These are phyloP conservation scores for Plenodomus lindquistii DNA, from an alignment of 2,329 filamentous ascomycete species.

Conservation along the genomic window DNA sequence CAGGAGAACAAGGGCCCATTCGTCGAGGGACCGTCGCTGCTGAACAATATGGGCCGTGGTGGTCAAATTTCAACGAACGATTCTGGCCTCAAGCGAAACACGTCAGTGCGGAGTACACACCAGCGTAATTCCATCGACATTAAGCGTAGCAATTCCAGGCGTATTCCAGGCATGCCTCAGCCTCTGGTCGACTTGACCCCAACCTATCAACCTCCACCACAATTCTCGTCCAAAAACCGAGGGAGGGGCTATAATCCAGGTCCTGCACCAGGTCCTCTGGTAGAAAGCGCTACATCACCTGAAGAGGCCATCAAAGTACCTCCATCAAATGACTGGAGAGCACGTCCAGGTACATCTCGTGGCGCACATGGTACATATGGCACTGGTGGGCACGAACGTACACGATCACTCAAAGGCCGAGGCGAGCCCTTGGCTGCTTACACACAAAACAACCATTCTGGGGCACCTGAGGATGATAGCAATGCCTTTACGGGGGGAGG, in stretches of 20 bases:
- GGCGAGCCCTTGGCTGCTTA: conserved; percentile 39
- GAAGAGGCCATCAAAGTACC: conserved; percentile 50
- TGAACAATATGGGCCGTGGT: conserved; percentile 51
- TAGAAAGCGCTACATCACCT: conserved; percentile 52
- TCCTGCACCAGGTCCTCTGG: conserved; percentile 45
- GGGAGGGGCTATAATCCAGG: conserved; percentile 55
- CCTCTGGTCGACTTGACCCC: conserved; percentile 72
- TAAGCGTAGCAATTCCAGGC: conserved; percentile 52
- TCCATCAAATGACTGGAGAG: conserved; percentile 50
- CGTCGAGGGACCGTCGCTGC: conserved; percentile 60
- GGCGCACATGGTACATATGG: conserved; percentile 31
- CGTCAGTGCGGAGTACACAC: conserved; percentile 38
- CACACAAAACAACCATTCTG: conserved; percentile 39
- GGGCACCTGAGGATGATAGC: conserved; percentile 34
- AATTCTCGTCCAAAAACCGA: conserved; percentile 59
- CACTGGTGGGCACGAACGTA: conserved; percentile 34
- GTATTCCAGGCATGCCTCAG: conserved; percentile 51
- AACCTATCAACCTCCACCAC: conserved; percentile 65
- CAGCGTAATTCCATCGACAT: conserved; percentile 45
- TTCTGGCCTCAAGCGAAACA: conserved; percentile 32
- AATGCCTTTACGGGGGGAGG: conserved; percentile 52
- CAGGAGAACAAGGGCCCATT: conserved; percentile 51
- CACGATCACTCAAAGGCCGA: conserved; percentile 40
- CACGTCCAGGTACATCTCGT: conserved; percentile 34
- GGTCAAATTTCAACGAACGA: conserved; percentile 30